Base-by-base conservation (phyloP, 1,284 basidiomycete species). In the Ustilago lituana region DNA sequence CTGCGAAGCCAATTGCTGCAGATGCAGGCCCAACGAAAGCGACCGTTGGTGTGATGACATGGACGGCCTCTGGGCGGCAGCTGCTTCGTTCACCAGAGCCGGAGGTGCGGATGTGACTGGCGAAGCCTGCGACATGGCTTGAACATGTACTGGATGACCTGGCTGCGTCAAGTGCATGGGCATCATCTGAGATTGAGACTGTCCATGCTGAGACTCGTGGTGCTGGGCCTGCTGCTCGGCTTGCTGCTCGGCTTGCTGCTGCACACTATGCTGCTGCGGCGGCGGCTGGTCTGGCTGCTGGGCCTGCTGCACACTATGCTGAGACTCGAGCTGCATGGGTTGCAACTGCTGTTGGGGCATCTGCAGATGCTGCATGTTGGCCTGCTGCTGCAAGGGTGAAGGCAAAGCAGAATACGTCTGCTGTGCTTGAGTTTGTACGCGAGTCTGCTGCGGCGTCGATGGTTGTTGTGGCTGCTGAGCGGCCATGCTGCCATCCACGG, bases 31-130 rank as follows among this genome's bases (percentile, higher is more conserved):
- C 15, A 71, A 22, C 2, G 68, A 71, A 3, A 61, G 32, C 7
- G 68, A 71, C 8, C 68, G 62, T n/a, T 71, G 68, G 44, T 71
- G 68, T n/a, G 61, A 41, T 9, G 47, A 37, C 37, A 56, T 38
- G 14, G 49, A 33, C 8, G 55, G 66, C 38, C 56, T 43, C 23
- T 69, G 66, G 17, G 33, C n/a, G n/a, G n/a, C 51, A 9, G 37
- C 46, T 23, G 43, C 32, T 11, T 53, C 59, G 17, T 63, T 57
- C 10, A 38, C 22, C 51, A 48, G 43, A 33, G 41, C 36, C 11
- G 31, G 29, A n/a, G 43, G 33, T 9, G 26, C 22, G 1, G 37
- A 17, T 6, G 44, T 15, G 5, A 57, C 19, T 32, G 45, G 39
- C 9, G n/a, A n/a, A n/a, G 38, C 35, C 31, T 59, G 62, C 10